A percentile compares a stretch with the other conserved stretches of the same genome.
Evolutionary conservation across 306 rosid genomes (phyloP).

Genomic region (Rubus idaeus): DNA sequence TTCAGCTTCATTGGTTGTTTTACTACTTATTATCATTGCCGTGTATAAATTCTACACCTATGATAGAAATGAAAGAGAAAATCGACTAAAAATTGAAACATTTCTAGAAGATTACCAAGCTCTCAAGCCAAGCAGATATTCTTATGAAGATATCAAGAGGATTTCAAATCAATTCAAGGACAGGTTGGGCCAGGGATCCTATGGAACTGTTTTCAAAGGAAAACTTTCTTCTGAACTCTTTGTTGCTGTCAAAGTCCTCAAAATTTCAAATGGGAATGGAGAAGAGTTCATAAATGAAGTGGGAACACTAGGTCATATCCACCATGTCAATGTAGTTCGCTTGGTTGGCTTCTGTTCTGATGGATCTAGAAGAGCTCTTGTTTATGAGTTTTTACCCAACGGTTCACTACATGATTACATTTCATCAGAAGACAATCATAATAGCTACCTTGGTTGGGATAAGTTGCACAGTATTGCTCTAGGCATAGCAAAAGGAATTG

Average conservation of each 20-base stretch:
- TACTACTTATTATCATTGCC: constrained; percentile 8
- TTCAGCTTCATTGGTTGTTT: neutral
- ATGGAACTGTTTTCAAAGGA: constrained; percentile 40
- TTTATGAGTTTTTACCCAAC: too few species aligned
- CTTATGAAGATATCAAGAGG: constrained; percentile 4
- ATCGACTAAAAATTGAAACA: constrained; percentile 15
- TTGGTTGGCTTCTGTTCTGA: too few species aligned
- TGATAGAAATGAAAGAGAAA: constrained; percentile 6
- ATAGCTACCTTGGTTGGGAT: constrained; percentile 31
- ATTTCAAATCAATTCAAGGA: neutral
- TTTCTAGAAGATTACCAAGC: constrained; percentile 40
- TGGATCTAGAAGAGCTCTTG: too few species aligned
- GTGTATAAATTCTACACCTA: neutral
- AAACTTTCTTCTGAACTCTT: constrained; percentile 18
- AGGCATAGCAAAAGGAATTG: constrained; percentile 40
- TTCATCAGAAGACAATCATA: constrained; percentile 19
- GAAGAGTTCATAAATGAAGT: neutral
- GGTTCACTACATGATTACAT: constrained; percentile 22
- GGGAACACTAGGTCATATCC: too few species aligned
- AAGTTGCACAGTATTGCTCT: constrained; percentile 31
- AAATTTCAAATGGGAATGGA: neutral
- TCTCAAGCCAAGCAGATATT: constrained; percentile 38
- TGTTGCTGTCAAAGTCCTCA: constrained; percentile 4
- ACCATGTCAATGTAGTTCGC: too few species aligned
- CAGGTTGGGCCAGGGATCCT: constrained; percentile 41